Evolutionary conservation across 2,329 filamentous ascomycete species (phyloP).

Genomic region (Sarocladium strictum): DNA sequence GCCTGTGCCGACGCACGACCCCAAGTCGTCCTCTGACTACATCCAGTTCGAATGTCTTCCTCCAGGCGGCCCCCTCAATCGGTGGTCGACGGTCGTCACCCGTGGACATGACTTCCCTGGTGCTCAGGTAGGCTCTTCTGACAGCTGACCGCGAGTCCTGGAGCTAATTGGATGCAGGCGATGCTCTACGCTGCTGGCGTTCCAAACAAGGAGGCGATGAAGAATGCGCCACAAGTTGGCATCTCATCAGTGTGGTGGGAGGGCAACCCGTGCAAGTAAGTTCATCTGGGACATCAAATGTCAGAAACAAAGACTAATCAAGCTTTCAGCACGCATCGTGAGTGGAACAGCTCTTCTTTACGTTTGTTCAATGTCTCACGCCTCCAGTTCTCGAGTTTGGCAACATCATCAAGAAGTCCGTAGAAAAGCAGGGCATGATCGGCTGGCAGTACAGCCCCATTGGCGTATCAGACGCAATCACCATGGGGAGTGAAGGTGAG

Average conservation of each 20-base stretch:
- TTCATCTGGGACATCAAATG: slow-evolving; percentile 15
- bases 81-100: slow-evolving; percentile 79
- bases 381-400: slow-evolving; percentile 73
- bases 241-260: slow-evolving; percentile 96
- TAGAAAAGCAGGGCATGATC: slow-evolving; percentile 79
- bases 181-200: slow-evolving; percentile 95
- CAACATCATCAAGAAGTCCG: slow-evolving; percentile 76
- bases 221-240: slow-evolving; percentile 83
- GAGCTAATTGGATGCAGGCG: slow-evolving; percentile 45
- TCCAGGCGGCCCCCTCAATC: slow-evolving; percentile 60
- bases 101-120: slow-evolving; percentile 85
- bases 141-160: neutral
- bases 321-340: slow-evolving; percentile 33
- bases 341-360: slow-evolving; percentile 15
- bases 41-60: slow-evolving; percentile 47
- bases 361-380: neutral
- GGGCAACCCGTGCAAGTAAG: slow-evolving; percentile 91
- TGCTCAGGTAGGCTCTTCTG: slow-evolving; percentile 59
- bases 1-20: slow-evolving; percentile 18
- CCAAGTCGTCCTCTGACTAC: slow-evolving; percentile 46
- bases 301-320: neutral
- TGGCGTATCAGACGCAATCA: slow-evolving; percentile 84
- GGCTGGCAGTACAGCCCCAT: slow-evolving; percentile 94
- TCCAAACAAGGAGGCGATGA: slow-evolving; percentile 77
- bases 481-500: slow-evolving; percentile 91